phyloP scores from a whole-genome alignment of 768 basidiomycete species.

The Artomyces pyxidatus region DNA sequence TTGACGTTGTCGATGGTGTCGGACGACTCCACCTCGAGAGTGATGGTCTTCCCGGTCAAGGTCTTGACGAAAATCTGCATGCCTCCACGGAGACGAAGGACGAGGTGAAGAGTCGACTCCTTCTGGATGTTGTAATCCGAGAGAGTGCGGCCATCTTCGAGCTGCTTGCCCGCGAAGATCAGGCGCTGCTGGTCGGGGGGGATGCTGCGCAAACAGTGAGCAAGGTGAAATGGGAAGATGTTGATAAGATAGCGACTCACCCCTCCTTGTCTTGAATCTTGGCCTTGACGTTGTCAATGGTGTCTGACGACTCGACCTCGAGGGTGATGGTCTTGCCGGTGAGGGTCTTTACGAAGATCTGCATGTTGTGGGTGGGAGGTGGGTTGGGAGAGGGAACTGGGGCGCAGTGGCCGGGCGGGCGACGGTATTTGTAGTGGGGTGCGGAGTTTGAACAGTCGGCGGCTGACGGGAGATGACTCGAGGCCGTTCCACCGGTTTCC shows the following conservation, averaged over 20 bases:
- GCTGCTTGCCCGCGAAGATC: constrained; percentile 79
- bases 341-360: constrained; percentile 48
- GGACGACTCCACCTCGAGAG: constrained; percentile 76
- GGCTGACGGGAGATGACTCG: not conserved
- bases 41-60: constrained; percentile 84
- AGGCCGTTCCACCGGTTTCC: too few species aligned
- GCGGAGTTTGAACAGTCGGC: constrained; percentile 11
- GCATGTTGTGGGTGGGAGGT: constrained; percentile 27
- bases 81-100: constrained; percentile 33
- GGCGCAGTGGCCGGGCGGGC: not conserved
- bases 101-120: constrained; percentile 52
- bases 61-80: constrained; percentile 92
- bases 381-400: not conserved
- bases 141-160: constrained; percentile 74
- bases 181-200: constrained; percentile 74
- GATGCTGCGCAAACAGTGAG: constrained; percentile 35
- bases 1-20: constrained; percentile 74
- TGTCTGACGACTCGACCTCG: constrained; percentile 65
- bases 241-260: constrained; percentile 28
- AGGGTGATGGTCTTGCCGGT: constrained; percentile 77
- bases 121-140: constrained; percentile 65
- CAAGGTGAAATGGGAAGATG: not conserved
- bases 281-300: constrained; percentile 65
- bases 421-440: not conserved
- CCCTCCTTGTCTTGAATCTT: constrained; percentile 90